Evolutionary conservation across 1,284 basidiomycete species (phyloP), one percentile per base, ranked within the genome.

Genomic region (Leccinum variabile): DNA sequence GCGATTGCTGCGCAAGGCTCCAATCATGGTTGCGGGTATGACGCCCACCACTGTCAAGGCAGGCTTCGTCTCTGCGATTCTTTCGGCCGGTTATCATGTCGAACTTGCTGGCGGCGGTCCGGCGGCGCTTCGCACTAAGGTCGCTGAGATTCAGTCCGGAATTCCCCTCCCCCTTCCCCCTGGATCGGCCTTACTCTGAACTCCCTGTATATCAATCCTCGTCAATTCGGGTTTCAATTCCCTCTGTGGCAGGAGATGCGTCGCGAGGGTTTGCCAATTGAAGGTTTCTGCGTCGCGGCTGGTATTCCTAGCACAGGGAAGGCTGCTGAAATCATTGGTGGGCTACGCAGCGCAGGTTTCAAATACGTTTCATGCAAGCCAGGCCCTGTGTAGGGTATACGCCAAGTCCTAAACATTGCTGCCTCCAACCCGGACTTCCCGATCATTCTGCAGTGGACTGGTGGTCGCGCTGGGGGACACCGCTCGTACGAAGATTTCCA

Each of bases 401-500:
- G 95, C 54, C 96, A 98, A 77, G 97, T 98, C 63, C 84, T 97
- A 77, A 96, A 90, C 81, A 99, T 99, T 71, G 97, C 97, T 30
- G 86, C 92, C 53, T 85, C 94, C 65, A 96, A 98, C 78, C 94
- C 96, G 52, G 90, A 95, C 78, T 99, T 94, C 85, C 95, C 97
- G n/a, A 90, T 99, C 78, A 95, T 99, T 77, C 82, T 98, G 67
- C 97, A 98, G 75, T 98, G 97, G 97, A 99, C 97, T 56, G 97
- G 97, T 74, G 97, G 97, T 59, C 94, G 97, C 70, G 97, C 97
- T n/a, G 97, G 97, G 70, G 97, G 97, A 64, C 97, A 99, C 72
- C 97, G 98, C 81, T 96, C 94, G 11, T 98, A 90, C 77, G 97
- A 99, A 78, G 97, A 99, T 78, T 96, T 98, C 87, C 96, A 98